These are phyloP conservation scores for Zoysia pacifica DNA, from an alignment of 176 grass and related monocot species.

Conservation along the genomic window DNA sequence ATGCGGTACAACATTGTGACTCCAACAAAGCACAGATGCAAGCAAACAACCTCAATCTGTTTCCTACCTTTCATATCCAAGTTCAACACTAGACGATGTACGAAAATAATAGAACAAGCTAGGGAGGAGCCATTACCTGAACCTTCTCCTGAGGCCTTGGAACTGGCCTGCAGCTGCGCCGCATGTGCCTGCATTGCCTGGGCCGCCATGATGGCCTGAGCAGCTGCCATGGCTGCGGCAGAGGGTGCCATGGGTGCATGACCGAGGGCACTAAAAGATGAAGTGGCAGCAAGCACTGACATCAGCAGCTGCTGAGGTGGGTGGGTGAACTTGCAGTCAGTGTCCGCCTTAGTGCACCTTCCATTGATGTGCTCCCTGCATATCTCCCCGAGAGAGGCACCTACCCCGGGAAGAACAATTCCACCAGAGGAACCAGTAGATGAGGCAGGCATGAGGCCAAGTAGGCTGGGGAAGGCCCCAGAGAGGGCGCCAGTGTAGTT, in stretches of 20 bases:
- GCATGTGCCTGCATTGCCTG: constrained; percentile 86
- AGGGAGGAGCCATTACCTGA: constrained; percentile 43
- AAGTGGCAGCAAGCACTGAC: constrained; percentile 63
- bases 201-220: constrained; percentile 95
- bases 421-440: constrained; percentile 57
- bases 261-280: constrained; percentile 62
- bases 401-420: constrained; percentile 74
- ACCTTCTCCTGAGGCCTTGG: constrained; percentile 46
- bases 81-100: constrained; percentile 1
- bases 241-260: constrained; percentile 79
- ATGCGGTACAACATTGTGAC: not conserved
- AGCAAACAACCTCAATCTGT: not conserved
- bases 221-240: constrained; percentile 90
- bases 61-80: not conserved
- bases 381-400: constrained; percentile 81
- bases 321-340: constrained; percentile 71
- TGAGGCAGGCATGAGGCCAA: constrained; percentile 57
- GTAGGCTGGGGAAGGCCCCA: constrained; percentile 53
- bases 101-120: not conserved
- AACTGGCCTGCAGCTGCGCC: constrained; percentile 62
- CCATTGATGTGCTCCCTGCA: constrained; percentile 80
- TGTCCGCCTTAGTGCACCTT: constrained; percentile 52
- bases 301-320: constrained; percentile 82
- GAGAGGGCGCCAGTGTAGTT: constrained; percentile 76
- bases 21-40: not conserved